Percentiles rank a stretch among this genome's conserved stretches.
Evolutionary conservation across 805 yeast species (phyloP).

Genomic region (Saccharomycopsis amapae): DNA sequence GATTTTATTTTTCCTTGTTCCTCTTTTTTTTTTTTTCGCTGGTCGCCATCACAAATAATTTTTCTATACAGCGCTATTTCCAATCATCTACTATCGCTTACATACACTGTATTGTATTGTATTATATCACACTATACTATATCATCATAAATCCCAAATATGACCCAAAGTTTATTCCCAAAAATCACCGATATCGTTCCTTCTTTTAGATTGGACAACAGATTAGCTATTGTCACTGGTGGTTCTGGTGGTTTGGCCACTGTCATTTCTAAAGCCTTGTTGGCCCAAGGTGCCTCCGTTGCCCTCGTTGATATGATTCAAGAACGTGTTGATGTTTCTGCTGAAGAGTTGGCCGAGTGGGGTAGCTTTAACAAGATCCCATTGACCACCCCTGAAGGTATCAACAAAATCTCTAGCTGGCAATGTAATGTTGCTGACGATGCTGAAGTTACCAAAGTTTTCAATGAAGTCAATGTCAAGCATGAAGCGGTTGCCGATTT

Average conservation of each 20-base stretch:
- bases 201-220: constrained; percentile 52
- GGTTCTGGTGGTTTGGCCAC: constrained; percentile 64
- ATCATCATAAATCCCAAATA: neutral
- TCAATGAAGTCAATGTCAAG: constrained; percentile 45
- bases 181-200: constrained; percentile 34
- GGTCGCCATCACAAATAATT: no score
- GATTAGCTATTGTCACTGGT: constrained; percentile 58
- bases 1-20: neutral
- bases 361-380: constrained; percentile 31
- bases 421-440: constrained; percentile 60
- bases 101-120: neutral
- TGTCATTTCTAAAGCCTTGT: constrained; percentile 51
- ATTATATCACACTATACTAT: neutral
- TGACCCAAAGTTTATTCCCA: constrained; percentile 18
- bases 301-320: constrained; percentile 56
- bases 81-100: neutral
- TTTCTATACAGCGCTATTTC: no score
- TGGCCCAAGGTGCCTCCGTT: constrained; percentile 41
- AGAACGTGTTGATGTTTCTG: constrained; percentile 49
- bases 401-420: constrained; percentile 40
- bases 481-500: constrained; percentile 49
- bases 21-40: no score
- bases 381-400: constrained; percentile 27
- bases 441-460: constrained; percentile 39
- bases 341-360: constrained; percentile 45